Percentiles rank a stretch among this genome's conserved stretches.
These are phyloP conservation scores for Pilasporangium apinafurcum DNA, from an alignment of 352 stramenopile species.

Conservation along the genomic window DNA sequence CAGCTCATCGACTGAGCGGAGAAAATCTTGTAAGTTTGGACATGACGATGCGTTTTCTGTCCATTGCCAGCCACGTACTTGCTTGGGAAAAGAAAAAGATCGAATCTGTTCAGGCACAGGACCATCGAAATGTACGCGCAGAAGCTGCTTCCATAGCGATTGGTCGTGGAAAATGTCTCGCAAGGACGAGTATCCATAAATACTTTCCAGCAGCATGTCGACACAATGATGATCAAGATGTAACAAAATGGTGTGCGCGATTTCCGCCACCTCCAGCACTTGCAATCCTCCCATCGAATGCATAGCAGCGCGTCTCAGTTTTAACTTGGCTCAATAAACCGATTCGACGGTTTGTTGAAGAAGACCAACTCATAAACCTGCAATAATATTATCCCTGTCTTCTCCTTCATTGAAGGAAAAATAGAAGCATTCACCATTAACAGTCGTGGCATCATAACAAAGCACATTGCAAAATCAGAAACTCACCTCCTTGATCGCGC, in stretches of 20 bases:
- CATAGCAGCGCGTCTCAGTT: no score
- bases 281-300: no score
- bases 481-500: no score
- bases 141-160: conserved; percentile 28
- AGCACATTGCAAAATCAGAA: no score
- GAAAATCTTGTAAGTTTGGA: conserved; percentile 23
- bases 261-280: conserved; percentile 16
- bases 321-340: no score
- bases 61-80: conserved; percentile 18
- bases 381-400: no score
- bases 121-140: conserved; percentile 15
- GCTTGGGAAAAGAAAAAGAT: conserved; percentile 11
- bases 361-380: no score
- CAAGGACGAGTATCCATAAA: conserved; percentile 8
- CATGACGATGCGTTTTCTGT: conserved; percentile 13
- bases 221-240: conserved; percentile 15
- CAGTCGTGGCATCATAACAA: no score
- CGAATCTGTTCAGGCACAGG: conserved; percentile 10
- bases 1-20: conserved; percentile 20
- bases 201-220: conserved; percentile 7
- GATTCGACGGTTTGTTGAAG: no score
- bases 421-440: no score
- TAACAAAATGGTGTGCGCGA: conserved; percentile 12
- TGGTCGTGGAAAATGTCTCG: conserved; percentile 18
- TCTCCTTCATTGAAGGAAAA: no score